A percentile compares a stretch with the other conserved stretches of the same genome.
These are phyloP conservation scores for Ceratocystis diversiconidia DNA, from an alignment of 2,329 filamentous ascomycete species.

Conservation along the genomic window DNA sequence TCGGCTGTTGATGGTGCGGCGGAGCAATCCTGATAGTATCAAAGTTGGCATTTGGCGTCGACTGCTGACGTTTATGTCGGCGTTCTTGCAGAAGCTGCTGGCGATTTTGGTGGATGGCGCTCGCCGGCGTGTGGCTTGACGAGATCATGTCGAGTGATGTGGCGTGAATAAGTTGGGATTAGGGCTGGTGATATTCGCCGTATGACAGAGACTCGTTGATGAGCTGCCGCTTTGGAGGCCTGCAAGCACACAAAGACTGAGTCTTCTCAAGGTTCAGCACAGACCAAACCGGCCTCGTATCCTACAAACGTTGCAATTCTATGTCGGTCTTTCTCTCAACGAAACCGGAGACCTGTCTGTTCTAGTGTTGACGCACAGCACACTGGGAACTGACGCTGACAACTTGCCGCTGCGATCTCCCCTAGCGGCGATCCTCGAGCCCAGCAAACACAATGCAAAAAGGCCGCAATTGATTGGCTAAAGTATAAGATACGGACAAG, in stretches of 20 bases:
- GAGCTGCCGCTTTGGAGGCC: background rate
- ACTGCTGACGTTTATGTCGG: conserved; percentile 70
- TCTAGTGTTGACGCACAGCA: background rate
- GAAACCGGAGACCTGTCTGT: background rate
- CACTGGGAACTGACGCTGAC: background rate
- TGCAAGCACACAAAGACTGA: background rate
- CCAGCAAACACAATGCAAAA: background rate
- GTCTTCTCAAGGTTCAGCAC: background rate
- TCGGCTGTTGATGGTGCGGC: conserved; percentile 28
- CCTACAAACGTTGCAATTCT: background rate
- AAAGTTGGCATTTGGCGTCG: conserved; percentile 58
- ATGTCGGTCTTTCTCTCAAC: background rate
- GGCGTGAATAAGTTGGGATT: background rate
- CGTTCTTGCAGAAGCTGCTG: conserved; percentile 25
- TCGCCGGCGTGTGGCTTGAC: conserved; percentile 14
- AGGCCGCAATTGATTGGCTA: background rate
- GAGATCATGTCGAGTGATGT: conserved; percentile 9
- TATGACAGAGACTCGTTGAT: background rate
- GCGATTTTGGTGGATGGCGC: conserved; percentile 15
- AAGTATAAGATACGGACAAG: background rate
- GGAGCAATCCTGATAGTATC: conserved; percentile 53
- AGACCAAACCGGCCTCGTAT: background rate
- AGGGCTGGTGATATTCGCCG: background rate
- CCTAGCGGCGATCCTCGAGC: background rate
- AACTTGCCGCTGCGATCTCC: background rate